phyloP scores from a whole-genome alignment of 257 asterid genomes.

The Penstemon barbatus region DNA sequence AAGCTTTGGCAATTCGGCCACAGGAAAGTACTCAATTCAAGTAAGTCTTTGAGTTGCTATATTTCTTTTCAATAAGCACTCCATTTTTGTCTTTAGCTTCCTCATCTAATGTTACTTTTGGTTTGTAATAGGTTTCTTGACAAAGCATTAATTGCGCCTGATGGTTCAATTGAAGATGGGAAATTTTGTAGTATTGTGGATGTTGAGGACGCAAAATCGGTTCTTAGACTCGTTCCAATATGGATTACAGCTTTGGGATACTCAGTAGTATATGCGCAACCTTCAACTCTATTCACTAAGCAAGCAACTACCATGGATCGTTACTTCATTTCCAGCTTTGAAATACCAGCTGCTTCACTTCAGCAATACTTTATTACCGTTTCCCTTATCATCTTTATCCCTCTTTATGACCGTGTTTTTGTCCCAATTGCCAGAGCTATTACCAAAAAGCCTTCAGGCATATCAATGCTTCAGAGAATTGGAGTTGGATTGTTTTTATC shows the following conservation, averaged over 20 bases:
- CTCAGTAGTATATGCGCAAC: constrained; percentile 29
- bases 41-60: constrained; percentile 29
- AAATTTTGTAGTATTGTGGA: constrained; percentile 13
- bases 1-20: constrained; percentile 13
- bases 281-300: constrained; percentile 37
- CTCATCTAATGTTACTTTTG: not conserved
- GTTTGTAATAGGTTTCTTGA: constrained; percentile 31
- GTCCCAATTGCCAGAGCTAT: constrained; percentile 46
- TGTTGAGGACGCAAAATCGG: constrained; percentile 31
- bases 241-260: constrained; percentile 36
- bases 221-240: constrained; percentile 35
- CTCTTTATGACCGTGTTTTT: constrained; percentile 43
- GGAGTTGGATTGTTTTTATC: constrained; percentile 53
- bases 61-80: not conserved
- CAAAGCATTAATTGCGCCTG: constrained; percentile 22
- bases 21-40: constrained; percentile 22
- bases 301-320: constrained; percentile 43
- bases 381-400: constrained; percentile 30
- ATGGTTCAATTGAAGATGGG: constrained; percentile 23
- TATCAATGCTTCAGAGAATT: constrained; percentile 56
- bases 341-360: constrained; percentile 41
- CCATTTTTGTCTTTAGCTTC: not conserved
- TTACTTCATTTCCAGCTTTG: constrained; percentile 2
- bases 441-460: constrained; percentile 52
- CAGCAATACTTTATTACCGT: constrained; percentile 27